Evolutionary conservation across 2,329 filamentous ascomycete species (phyloP), one percentile per base, ranked within the genome.

Genomic region (Sarocladiaceae sp.): DNA sequence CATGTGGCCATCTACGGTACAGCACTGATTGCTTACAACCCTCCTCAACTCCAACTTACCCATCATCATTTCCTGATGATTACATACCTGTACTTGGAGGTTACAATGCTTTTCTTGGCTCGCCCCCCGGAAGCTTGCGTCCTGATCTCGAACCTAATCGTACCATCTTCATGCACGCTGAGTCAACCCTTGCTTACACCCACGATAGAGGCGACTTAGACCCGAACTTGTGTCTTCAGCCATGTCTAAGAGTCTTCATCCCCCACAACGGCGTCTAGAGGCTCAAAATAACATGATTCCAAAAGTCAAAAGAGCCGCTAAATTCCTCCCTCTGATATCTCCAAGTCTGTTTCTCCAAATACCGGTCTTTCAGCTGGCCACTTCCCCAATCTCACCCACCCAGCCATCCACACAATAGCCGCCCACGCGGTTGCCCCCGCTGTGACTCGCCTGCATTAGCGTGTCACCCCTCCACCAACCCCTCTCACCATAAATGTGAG

Each of bases 261-360:
- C 29, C 29, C 29, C 29, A 10, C 29, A 10, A 33, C 29, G 8
- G 29, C 10, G 29, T 10, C 15, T 15, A 33, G 10, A 33, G 29
- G 29, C 8, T 33, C 29, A 33, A 33, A 33, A 33, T 8, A 33
- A 33, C n/a, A n/a, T n/a, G n/a, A n/a, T n/a, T n/a, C n/a, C n/a
- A n/a, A n/a, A n/a, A n/a, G n/a, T n/a, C n/a, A n/a, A n/a, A n/a
- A n/a, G n/a, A n/a, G n/a, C n/a, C n/a, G n/a, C n/a, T n/a, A n/a
- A n/a, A n/a, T n/a, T n/a, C n/a, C n/a, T n/a, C n/a, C n/a, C n/a
- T n/a, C n/a, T n/a, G n/a, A n/a, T n/a, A n/a, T 29, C 18, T 55
- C 49, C 42, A 54, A 52, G 25, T 60, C 51, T 11, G 51, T 53
- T n/a, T 26, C 46, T n/a, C n/a, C n/a, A n/a, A n/a, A n/a, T n/a